phyloP scores from a whole-genome alignment of 2,329 filamentous ascomycete species.

The Calonectria pauciramosa region DNA sequence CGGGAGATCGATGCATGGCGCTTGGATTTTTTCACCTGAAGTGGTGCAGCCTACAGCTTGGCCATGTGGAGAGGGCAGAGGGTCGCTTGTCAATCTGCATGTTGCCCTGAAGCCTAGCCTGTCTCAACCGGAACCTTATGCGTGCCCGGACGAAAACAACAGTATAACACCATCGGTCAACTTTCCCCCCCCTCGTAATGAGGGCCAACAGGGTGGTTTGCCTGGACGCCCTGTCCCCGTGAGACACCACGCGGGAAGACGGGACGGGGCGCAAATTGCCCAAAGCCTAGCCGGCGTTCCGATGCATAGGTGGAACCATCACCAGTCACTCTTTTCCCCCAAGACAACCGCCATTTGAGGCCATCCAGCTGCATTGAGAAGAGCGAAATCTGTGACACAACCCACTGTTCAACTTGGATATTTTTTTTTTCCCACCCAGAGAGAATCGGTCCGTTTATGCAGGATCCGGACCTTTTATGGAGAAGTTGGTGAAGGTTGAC shows the following conservation, averaged over 20 bases:
- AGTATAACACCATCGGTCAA: not conserved
- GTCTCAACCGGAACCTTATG: constrained; percentile 12
- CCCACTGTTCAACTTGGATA: not conserved
- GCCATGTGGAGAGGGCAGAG: not conserved
- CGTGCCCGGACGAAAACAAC: not conserved
- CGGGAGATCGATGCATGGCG: constrained; percentile 1
- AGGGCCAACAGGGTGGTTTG: not conserved
- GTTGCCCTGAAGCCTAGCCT: constrained; percentile 5
- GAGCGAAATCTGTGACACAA: not conserved
- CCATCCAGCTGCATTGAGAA: not conserved
- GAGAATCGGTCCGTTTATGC: constrained; percentile 2
- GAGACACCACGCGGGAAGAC: constrained; percentile 2
- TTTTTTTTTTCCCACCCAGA: not conserved
- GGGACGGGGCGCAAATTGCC: constrained; percentile 10
- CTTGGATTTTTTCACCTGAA: constrained; percentile 5
- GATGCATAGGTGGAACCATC: not conserved
- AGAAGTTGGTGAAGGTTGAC: not conserved
- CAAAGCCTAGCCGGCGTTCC: not conserved
- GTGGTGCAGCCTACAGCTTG: constrained; percentile 8
- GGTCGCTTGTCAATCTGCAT: not conserved
- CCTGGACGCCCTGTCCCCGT: not conserved
- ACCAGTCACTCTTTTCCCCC: not conserved
- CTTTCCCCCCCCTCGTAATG: not conserved
- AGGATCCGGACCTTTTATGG: constrained; percentile 2
- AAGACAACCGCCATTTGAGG: not conserved